Evolutionary conservation across 139 green algal genomes (phyloP), one percentile per base, ranked within the genome.

Genomic region (Marvania coccoides): DNA sequence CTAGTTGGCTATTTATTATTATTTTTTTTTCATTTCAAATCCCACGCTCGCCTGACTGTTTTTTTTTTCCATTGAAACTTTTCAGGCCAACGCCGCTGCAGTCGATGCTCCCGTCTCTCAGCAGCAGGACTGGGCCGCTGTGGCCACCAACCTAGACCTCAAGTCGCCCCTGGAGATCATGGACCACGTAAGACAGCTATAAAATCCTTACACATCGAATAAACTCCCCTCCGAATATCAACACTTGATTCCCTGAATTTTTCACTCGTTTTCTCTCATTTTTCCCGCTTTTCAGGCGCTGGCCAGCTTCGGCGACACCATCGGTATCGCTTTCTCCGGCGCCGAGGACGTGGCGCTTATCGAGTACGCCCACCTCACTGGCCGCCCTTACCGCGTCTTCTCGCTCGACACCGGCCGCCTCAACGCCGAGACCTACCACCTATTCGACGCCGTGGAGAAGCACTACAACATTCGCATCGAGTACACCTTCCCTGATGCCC

Each of bases 321-420:
- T 96, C 23, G 94, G 69, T 48, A 98, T 98, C 66, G 92, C 94
- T 7, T 98, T 97, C 69, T 91, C 76, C 30, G 90, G 90, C 30
- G 94, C 94, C 34, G 94, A 99, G 82, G 94, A 99, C 58, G 94
- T 99, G 28, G 94, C 92, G 0, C 78, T 99, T 10, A 85, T 99
- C 14, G 94, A 99, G 82, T 98, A 98, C 63, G 94, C 94, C 9
- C 84, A 95, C 76, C 76, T 98, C 5, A 99, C 94, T 26, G 91
- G 94, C 28, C 78, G 88, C 24, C 88, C 88, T 1, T 99, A 90
- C 80, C 81, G 94, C 42, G 94, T 99, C 5, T 99, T 99, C 85
- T 91, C 81, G 68, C 75, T 99, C 60, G 94, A 99, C 80, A 99
- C 94, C 5, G 94, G 94, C 34, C 85, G 94, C 55, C 80, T 99